Evolutionary conservation across 2,329 filamentous ascomycete species (phyloP).

Genomic region (Fusarium marasasianum): DNA sequence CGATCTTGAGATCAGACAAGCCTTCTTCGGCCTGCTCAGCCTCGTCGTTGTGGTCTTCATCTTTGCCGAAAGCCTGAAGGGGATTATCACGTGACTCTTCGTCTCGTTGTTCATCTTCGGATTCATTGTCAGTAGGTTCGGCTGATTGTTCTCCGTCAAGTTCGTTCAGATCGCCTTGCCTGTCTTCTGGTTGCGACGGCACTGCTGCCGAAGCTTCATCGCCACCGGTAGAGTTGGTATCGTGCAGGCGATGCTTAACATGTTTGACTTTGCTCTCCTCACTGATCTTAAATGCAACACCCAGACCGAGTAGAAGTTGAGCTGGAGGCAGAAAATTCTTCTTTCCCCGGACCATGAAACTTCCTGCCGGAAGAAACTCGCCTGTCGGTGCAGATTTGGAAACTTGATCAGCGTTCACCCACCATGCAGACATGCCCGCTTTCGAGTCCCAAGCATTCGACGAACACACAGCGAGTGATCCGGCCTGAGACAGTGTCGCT

Average conservation of each 20-base stretch:
- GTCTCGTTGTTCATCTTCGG: slow-evolving; percentile 46
- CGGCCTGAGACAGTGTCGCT: slow-evolving; percentile 89
- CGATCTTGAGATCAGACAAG: slow-evolving; percentile 38
- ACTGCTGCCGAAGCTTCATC: slow-evolving; percentile 15
- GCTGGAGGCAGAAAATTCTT: slow-evolving; percentile 93
- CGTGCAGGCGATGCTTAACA: slow-evolving; percentile 68
- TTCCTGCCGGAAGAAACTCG: slow-evolving; percentile 80
- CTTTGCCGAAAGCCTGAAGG: slow-evolving; percentile 45
- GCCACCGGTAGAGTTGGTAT: slow-evolving; percentile 33
- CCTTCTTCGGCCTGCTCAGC: slow-evolving; percentile 40
- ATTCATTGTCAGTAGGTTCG: slow-evolving; percentile 45
- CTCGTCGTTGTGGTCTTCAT: slow-evolving; percentile 41
- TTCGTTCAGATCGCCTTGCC: slow-evolving; percentile 33
- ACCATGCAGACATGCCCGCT: slow-evolving; percentile 94
- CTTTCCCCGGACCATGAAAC: slow-evolving; percentile 83
- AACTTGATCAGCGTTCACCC: slow-evolving; percentile 90
- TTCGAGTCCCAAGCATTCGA: slow-evolving; percentile 97
- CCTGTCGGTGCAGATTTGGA: slow-evolving; percentile 84
- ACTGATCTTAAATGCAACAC: slow-evolving; percentile 86
- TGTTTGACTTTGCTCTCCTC: slow-evolving; percentile 87
- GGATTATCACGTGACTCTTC: slow-evolving; percentile 50
- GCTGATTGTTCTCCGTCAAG: slow-evolving; percentile 42
- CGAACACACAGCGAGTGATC: slow-evolving; percentile 82
- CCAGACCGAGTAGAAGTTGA: slow-evolving; percentile 87
- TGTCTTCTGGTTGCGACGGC: slow-evolving; percentile 41